These are phyloP conservation scores for Coniochaeta hoffmannii DNA, from an alignment of 2,329 filamentous ascomycete genomes.

Conservation along the genomic window DNA sequence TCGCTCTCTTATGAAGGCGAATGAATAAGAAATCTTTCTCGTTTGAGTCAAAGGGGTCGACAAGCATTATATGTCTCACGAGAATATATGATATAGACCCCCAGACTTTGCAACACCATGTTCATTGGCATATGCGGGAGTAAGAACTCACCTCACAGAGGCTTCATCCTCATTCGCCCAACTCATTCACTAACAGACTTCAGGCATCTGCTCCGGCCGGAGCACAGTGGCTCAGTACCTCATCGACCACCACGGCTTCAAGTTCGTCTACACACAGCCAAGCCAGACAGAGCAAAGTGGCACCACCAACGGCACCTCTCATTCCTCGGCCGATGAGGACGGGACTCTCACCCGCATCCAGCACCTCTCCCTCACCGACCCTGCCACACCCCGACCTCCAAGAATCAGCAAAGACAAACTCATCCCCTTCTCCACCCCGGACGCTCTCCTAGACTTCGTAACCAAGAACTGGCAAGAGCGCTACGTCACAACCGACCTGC, in stretches of 20 bases:
- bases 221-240: constrained; percentile 84
- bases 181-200: constrained; percentile 8
- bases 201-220: constrained; percentile 91
- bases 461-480: constrained; percentile 75
- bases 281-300: neutral
- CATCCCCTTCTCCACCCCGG: constrained; percentile 49
- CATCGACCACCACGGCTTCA: constrained; percentile 76
- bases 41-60: neutral
- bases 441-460: constrained; percentile 73
- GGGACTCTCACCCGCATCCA: neutral
- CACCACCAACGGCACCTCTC: neutral
- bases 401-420: constrained; percentile 4
- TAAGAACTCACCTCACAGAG: constrained; percentile 26
- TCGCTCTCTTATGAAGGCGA: neutral
- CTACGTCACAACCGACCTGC: constrained; percentile 82
- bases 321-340: neutral
- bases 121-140: constrained; percentile 71
- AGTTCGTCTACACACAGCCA: constrained; percentile 47
- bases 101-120: constrained; percentile 37
- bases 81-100: no score
- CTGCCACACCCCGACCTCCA: neutral
- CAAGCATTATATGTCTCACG: no score
- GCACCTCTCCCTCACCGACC: neutral
- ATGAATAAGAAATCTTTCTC: no score
- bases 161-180: constrained; percentile 2